phyloP scores from a whole-genome alignment of 208 protist genomes.

The Jaenimonas drosophilae region DNA sequence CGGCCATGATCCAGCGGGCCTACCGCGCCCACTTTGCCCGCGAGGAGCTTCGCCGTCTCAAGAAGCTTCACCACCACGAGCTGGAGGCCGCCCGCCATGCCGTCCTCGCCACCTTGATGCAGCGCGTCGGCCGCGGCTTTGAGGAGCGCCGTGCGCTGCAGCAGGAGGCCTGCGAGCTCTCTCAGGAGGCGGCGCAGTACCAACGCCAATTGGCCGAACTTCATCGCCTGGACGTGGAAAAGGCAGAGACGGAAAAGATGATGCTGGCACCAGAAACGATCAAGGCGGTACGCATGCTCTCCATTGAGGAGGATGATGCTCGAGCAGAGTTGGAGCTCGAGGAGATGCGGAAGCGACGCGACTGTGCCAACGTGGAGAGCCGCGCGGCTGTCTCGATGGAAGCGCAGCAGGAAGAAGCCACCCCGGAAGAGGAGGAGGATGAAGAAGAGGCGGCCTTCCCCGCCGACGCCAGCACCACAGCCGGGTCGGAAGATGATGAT shows the following conservation, averaged over 20 bases:
- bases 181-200: conserved; percentile 30
- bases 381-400: conserved; percentile 1
- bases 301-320: conserved; percentile 12
- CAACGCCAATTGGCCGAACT: conserved; percentile 15
- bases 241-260: conserved; percentile 3
- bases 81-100: background rate
- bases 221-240: conserved; percentile 9
- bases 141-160: conserved; percentile 22
- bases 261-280: background rate
- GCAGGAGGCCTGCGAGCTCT: conserved; percentile 11
- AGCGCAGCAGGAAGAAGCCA: background rate
- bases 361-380: background rate
- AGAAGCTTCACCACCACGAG: conserved; percentile 3
- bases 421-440: background rate
- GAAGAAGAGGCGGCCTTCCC: background rate
- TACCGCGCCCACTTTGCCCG: conserved; percentile 41
- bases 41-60: conserved; percentile 11
- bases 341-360: conserved; percentile 5
- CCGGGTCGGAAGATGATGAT: background rate
- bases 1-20: conserved; percentile 46
- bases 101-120: conserved; percentile 8
- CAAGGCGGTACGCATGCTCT: background rate
- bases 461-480: background rate
- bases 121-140: conserved; percentile 62
- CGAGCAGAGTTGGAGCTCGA: conserved; percentile 4